Conservation (phyloP, 768 basidiomycete species). For the Lentinus tigrinus region DNA sequence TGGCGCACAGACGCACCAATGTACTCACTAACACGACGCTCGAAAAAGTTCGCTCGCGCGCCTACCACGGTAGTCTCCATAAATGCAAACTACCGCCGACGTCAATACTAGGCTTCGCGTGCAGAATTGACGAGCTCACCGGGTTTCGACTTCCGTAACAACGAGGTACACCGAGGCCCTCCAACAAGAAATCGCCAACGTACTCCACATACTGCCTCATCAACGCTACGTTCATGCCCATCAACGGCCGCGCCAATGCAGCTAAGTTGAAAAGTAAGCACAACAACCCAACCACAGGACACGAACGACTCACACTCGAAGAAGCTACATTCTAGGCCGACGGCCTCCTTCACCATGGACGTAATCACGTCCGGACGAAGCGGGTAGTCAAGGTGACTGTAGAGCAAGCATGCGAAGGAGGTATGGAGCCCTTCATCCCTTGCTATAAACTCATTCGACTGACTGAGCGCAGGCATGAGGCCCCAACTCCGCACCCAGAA, state of each 20-base stretch:
- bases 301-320: slow-evolving; percentile 30
- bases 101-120: too few species aligned
- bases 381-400: slow-evolving; percentile 49
- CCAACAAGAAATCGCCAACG: not conserved
- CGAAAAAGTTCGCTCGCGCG: slow-evolving; percentile 17
- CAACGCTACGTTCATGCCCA: slow-evolving; percentile 26
- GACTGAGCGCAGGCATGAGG: slow-evolving; percentile 56
- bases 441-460: slow-evolving; percentile 58
- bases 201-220: slow-evolving; percentile 47
- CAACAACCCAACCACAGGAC: slow-evolving; percentile 40
- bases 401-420: slow-evolving; percentile 55
- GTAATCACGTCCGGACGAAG: slow-evolving; percentile 29
- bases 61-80: slow-evolving; percentile 42
- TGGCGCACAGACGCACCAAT: not conserved
- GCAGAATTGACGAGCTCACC: slow-evolving; percentile 3
- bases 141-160: slow-evolving; percentile 25
- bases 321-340: slow-evolving; percentile 46
- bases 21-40: slow-evolving; percentile 3
- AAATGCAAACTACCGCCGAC: slow-evolving; percentile 40
- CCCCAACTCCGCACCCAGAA: slow-evolving; percentile 59
- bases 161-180: slow-evolving; percentile 30
- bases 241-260: not conserved
- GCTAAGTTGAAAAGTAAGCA: slow-evolving; percentile 44
- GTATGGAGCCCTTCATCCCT: slow-evolving; percentile 57
- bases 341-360: slow-evolving; percentile 47